phyloP scores from a whole-genome alignment of 331 rosid species.

The Dryas integrifolia region DNA sequence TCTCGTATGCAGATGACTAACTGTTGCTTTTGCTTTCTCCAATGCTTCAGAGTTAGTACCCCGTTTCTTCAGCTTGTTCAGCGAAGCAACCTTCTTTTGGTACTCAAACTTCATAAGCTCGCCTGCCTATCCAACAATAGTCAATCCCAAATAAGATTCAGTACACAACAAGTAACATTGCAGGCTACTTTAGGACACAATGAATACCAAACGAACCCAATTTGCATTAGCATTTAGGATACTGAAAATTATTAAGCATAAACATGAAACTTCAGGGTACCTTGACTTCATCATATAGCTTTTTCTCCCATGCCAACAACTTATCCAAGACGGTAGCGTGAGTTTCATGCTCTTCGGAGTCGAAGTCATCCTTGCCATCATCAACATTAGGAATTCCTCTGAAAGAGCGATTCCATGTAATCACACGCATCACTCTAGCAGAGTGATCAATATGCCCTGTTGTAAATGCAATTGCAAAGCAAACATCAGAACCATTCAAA shows the following conservation, averaged over 20 bases:
- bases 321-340: slow-evolving; percentile 94
- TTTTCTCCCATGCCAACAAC: slow-evolving; percentile 97
- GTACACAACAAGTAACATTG: not conserved
- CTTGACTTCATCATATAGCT: slow-evolving; percentile 94
- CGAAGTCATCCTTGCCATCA: slow-evolving; percentile 73
- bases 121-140: slow-evolving; percentile 64
- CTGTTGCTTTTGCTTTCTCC: slow-evolving; percentile 88
- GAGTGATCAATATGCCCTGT: slow-evolving; percentile 97
- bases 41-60: slow-evolving; percentile 62
- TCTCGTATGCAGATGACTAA: slow-evolving; percentile 93
- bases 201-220: not conserved
- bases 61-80: slow-evolving; percentile 68
- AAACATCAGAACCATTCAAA: not conserved
- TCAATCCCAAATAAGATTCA: slow-evolving; percentile 20
- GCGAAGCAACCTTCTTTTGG: slow-evolving; percentile 75
- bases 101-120: slow-evolving; percentile 90
- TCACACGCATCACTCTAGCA: slow-evolving; percentile 91
- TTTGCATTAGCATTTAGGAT: too few relatives aligned
- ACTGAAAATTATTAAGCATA: not conserved
- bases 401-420: slow-evolving; percentile 95
- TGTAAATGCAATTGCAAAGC: not conserved
- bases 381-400: slow-evolving; percentile 53
- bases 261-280: slow-evolving; percentile 26
- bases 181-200: not conserved
- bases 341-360: slow-evolving; percentile 75